Evolutionary conservation across 345 rosid species (phyloP).

Genomic region (Turritis glabra): DNA sequence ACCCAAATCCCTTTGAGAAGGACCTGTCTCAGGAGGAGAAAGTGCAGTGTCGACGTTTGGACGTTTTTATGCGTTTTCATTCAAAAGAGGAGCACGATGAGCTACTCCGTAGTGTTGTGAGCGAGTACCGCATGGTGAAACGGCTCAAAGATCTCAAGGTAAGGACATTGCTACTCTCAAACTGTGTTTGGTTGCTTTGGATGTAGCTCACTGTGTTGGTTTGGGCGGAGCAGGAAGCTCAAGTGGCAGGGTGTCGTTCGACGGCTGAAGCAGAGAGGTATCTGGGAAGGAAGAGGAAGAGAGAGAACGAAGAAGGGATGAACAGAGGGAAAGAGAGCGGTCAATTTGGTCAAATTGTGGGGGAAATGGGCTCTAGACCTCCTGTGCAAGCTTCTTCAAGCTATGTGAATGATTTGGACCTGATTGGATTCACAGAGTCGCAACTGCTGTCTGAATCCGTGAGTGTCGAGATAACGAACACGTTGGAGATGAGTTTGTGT

Average conservation of each 20-base stretch:
- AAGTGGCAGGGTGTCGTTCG: conserved; percentile 83
- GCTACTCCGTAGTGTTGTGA: conserved; percentile 64
- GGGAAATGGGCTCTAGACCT: conserved; percentile 41
- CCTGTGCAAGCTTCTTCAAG: conserved; percentile 63
- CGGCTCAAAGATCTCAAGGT: conserved; percentile 85
- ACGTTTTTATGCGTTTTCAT: conserved; percentile 88
- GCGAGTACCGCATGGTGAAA: conserved; percentile 74
- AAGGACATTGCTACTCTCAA: conserved; percentile 11
- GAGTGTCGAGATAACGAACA: conserved; percentile 36
- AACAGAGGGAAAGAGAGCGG: conserved; percentile 66
- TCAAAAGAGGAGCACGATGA: conserved; percentile 92
- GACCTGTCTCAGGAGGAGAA: conserved; percentile 85
- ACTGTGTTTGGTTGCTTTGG: conserved; percentile 18
- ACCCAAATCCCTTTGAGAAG: conserved; percentile 73
- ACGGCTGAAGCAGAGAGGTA: conserved; percentile 81
- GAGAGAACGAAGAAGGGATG: conserved; percentile 77
- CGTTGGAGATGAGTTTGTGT: background rate
- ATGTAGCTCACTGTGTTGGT: conserved; percentile 28
- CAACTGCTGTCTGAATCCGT: conserved; percentile 86
- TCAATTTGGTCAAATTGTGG: conserved; percentile 48
- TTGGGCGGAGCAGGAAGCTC: conserved; percentile 71
- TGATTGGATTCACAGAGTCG: conserved; percentile 57
- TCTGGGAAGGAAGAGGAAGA: conserved; percentile 61
- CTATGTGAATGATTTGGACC: conserved; percentile 58
- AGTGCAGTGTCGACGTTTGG: conserved; percentile 65